Conservation (phyloP, 768 basidiomycete genomes). For the Mycena galopus region DNA sequence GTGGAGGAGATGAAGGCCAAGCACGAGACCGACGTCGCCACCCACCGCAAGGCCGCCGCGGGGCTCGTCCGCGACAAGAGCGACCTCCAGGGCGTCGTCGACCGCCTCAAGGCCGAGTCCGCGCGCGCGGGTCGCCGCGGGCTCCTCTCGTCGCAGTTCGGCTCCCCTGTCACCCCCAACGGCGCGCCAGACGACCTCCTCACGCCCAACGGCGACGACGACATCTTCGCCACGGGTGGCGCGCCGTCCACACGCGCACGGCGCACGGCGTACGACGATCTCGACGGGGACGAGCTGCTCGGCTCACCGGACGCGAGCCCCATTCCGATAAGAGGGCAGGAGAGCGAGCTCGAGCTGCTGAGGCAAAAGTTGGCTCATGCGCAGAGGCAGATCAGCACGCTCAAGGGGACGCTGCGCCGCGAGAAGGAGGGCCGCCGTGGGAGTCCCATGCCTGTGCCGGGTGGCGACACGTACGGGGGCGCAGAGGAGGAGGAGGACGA, state of each 20-base stretch:
- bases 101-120: constrained; percentile 80
- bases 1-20: constrained; percentile 86
- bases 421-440: constrained; percentile 84
- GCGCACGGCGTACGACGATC: constrained; percentile 63
- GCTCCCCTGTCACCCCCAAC: constrained; percentile 82
- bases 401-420: constrained; percentile 82
- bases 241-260: constrained; percentile 68
- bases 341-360: constrained; percentile 80
- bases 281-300: constrained; percentile 55
- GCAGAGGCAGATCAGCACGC: constrained; percentile 86
- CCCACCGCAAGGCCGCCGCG: constrained; percentile 89
- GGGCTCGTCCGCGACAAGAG: constrained; percentile 92
- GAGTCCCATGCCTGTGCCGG: constrained; percentile 60
- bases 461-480: constrained; percentile 56
- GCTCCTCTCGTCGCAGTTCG: constrained; percentile 66
- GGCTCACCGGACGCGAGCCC: constrained; percentile 78
- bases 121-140: constrained; percentile 69
- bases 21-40: constrained; percentile 95
- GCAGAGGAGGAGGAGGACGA: constrained; percentile 64
- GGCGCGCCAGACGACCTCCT: constrained; percentile 60
- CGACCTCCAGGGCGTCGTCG: constrained; percentile 87
- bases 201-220: constrained; percentile 75
- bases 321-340: constrained; percentile 33
- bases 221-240: constrained; percentile 75
- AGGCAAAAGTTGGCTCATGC: constrained; percentile 88